Evolutionary conservation across 2,329 filamentous ascomycete species (phyloP).

Genomic region (Cladophialophora exuberans): DNA sequence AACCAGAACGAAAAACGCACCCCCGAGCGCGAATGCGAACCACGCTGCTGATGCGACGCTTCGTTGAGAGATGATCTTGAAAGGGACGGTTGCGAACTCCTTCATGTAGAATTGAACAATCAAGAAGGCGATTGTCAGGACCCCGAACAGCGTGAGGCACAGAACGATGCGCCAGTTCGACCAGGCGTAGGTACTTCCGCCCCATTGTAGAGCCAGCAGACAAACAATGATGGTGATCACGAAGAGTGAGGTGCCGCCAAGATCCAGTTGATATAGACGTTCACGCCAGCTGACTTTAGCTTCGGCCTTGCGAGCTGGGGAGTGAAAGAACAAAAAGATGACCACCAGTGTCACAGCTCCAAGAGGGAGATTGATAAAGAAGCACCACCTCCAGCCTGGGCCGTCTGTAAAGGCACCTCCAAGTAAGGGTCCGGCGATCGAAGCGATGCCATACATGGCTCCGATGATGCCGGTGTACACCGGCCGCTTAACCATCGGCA

Average conservation of each 20-base stretch:
- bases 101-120: slow-evolving; percentile 51
- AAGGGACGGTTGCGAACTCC: slow-evolving; percentile 55
- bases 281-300: slow-evolving; percentile 38
- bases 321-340: slow-evolving; percentile 53
- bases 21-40: slow-evolving; percentile 43
- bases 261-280: slow-evolving; percentile 47
- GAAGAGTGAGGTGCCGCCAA: slow-evolving; percentile 50
- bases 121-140: slow-evolving; percentile 50
- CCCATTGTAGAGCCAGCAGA: slow-evolving; percentile 54
- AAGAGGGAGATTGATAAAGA: slow-evolving; percentile 50
- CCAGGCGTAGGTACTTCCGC: slow-evolving; percentile 51
- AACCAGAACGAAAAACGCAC: slow-evolving; percentile 44
- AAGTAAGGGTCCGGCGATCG: slow-evolving; percentile 42
- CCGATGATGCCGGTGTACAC: slow-evolving; percentile 57
- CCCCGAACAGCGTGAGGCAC: slow-evolving; percentile 52
- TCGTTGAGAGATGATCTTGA: slow-evolving; percentile 53
- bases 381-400: slow-evolving; percentile 42
- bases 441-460: slow-evolving; percentile 48
- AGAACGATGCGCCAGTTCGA: slow-evolving; percentile 49
- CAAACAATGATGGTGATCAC: slow-evolving; percentile 50
- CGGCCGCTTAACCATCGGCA: slow-evolving; percentile 59
- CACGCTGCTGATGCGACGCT: slow-evolving; percentile 40
- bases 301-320: slow-evolving; percentile 39
- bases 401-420: slow-evolving; percentile 48
- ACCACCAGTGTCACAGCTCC: slow-evolving; percentile 47